phyloP scores from a whole-genome alignment of 371 early-diverging fungal species.

The Rhizomucor miehei region DNA sequence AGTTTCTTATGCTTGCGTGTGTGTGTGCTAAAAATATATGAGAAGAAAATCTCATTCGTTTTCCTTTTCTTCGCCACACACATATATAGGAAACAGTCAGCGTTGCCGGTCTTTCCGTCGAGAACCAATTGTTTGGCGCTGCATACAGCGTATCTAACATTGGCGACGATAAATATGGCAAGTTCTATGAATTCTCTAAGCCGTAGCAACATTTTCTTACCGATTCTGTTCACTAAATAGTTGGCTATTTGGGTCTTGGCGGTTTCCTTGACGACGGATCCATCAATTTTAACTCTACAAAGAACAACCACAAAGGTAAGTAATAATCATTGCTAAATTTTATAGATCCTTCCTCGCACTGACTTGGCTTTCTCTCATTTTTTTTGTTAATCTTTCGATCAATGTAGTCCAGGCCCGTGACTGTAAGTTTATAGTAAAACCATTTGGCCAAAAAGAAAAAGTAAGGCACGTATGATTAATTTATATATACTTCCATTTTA shows the following conservation, averaged over 20 bases:
- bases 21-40: background rate
- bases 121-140: slow-evolving; percentile 37
- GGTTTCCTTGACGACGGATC: slow-evolving; percentile 37
- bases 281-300: slow-evolving; percentile 25
- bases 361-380: background rate
- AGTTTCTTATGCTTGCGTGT: slow-evolving; percentile 1
- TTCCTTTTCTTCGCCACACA: too few species aligned
- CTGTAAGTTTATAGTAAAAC: slow-evolving; percentile 9
- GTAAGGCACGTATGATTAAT: background rate
- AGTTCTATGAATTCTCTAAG: slow-evolving; percentile 6
- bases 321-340: background rate
- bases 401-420: slow-evolving; percentile 5
- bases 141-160: slow-evolving; percentile 41
- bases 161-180: slow-evolving; percentile 37
- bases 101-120: slow-evolving; percentile 33
- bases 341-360: slow-evolving; percentile 6
- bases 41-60: too few species aligned
- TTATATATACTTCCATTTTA: background rate
- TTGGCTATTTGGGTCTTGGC: slow-evolving; percentile 40
- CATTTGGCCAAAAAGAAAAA: background rate
- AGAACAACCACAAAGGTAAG: slow-evolving; percentile 17
- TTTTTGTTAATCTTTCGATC: background rate
- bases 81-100: slow-evolving; percentile 43
- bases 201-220: background rate
- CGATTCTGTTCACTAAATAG: slow-evolving; percentile 9